Evolutionary conservation across 306 rosid genomes (phyloP), one percentile per base, ranked within the genome.

Genomic region (Gillenia trifoliata): DNA sequence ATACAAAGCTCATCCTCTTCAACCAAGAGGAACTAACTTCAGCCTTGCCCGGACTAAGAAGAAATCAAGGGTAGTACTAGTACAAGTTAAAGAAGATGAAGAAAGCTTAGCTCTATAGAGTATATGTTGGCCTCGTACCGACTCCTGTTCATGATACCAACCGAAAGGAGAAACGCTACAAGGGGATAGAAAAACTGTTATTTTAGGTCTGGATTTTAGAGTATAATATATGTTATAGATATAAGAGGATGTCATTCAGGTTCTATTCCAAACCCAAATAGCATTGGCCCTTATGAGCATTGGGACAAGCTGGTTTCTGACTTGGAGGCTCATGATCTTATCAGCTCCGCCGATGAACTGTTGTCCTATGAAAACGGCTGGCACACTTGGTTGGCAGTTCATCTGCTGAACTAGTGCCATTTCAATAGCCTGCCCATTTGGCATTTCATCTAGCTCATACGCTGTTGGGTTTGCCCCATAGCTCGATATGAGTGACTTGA

Each of bases 331-430:
- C 77, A 91, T 66, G 40, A 88, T 57, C 77, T 81, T 82, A 75
- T 83, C 85, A 41, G 89, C 83, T 75, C 92, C 92, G 54, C 97
- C 94, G 0, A 91, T 70, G 25, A 91, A 81, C 65, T 83, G 72
- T 71, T 91, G 87, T 60, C 97, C 91, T 31, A 91, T 91, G 85
- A 81, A 91, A 63, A 91, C 87, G 1, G 88, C 92, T 0, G 91
- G 94, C 3, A 87, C 96, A 23, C 85, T 85, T 30, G 96, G 97
- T n/a, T 68, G 63, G 40, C 90, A 81, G 5, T 87, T 86, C 11
- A 84, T 61, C 34, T 84, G 87, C 22, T 34, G 64, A 49, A 80
- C 5, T 4, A 89, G 78, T 64, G 76, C 83, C n/a, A 82, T 74
- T 72, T 87, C 97, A 15, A 91, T 73, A 38, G 73, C 86, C 6